Base-by-base conservation (phyloP, 1,284 basidiomycete species). In the Trametes polyzona region DNA sequence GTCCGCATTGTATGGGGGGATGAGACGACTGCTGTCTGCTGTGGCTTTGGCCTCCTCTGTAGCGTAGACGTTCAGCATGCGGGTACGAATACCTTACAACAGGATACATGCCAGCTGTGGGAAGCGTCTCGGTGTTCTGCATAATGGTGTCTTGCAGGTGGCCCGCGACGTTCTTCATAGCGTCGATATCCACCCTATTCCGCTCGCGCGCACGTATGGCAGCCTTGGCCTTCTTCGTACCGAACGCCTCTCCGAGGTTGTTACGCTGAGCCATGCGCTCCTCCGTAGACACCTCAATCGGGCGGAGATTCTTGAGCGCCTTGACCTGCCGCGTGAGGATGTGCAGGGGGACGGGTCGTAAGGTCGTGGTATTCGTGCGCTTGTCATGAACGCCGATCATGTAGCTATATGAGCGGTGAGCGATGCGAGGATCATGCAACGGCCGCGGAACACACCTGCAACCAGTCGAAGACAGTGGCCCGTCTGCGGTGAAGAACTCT, bases 171-270 rank as follows among this genome's bases (percentile, higher is more conserved):
- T 84, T 84, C 68, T 89, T 82, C 90, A 96, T 94, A 1, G 93
- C 92, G 50, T 80, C 78, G 14, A 92, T 84, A 74, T 96, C 93
- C 33, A 98, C 87, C 69, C 87, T 87, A 75, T 95, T 95, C 59
- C 95, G 82, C 73, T 94, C 93, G 57, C 84, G 83, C 2, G 92
- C 89, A 55, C 84, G 84, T 66, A 97, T 94, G 27, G 86, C 87
- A 14, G 86, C 85, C 73, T 93, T 90, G 35, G 93, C 92, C 71
- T 96, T 97, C 75, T 93, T 92, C 12, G 94, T 96, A 21, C 95
- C 95, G 64, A 98, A 98, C 1, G 90, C 85, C 69, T 93, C 88
- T 29, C 95, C 95, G 1, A 98, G 83, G n/a, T 83, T 79, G 58
- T 86, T 92, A 26, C 90, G 82, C 32, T 87, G 87, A 47, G 83